Conservation (phyloP, 768 basidiomycete genomes). For the Hypholoma fasciculare region DNA sequence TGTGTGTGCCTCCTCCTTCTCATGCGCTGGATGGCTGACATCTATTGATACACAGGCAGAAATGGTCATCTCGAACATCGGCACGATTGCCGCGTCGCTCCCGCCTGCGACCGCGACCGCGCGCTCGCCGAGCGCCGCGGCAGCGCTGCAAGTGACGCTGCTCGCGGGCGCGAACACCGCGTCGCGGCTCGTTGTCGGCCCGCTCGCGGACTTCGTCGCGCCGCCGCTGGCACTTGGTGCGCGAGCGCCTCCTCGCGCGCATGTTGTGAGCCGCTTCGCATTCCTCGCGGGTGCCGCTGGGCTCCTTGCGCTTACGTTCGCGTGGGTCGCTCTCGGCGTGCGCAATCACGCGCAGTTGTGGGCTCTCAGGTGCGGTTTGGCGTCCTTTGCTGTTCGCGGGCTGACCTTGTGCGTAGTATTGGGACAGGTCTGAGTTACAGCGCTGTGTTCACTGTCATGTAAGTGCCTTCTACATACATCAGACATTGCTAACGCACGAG, state of each 20-base stretch:
- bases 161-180: constrained; percentile 72
- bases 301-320: constrained; percentile 50
- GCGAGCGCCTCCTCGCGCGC: constrained; percentile 43
- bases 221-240: constrained; percentile 51
- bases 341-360: constrained; percentile 56
- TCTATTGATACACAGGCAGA: constrained; percentile 48
- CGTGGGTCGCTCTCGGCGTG: constrained; percentile 54
- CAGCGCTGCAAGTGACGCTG: constrained; percentile 66
- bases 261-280: constrained; percentile 57
- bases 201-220: constrained; percentile 71
- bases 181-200: constrained; percentile 66
- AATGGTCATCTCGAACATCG: constrained; percentile 84
- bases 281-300: constrained; percentile 55
- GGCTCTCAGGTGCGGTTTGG: constrained; percentile 57
- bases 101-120: constrained; percentile 28
- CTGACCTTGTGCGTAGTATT: constrained; percentile 37
- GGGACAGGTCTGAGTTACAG: constrained; percentile 74
- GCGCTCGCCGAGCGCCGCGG: constrained; percentile 32
- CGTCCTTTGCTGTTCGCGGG: background rate
- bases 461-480: constrained; percentile 26
- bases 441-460: constrained; percentile 70
- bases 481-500: background rate
- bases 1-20: constrained; percentile 35
- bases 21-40: background rate
- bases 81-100: constrained; percentile 70